Percentiles rank a stretch among this genome's conserved stretches.
These are phyloP conservation scores for Iris pallida DNA, from an alignment of 116 monocot genomes.

Conservation along the genomic window DNA sequence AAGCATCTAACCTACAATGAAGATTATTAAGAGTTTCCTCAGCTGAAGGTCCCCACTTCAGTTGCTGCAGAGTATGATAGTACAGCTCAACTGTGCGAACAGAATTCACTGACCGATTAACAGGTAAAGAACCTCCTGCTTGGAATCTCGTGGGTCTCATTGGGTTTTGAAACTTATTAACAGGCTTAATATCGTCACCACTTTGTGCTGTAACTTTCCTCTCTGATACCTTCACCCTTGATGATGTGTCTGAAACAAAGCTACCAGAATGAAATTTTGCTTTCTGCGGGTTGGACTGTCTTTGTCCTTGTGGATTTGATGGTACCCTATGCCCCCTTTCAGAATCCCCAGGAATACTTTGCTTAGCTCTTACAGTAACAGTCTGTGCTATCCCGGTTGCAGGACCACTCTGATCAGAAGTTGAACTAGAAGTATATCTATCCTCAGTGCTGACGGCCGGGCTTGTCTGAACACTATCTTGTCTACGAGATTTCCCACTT, in stretches of 20 bases:
- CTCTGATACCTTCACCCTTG: slow-evolving; percentile 13
- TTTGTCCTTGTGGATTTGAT: slow-evolving; percentile 22
- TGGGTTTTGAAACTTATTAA: slow-evolving; percentile 28
- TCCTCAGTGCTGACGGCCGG: slow-evolving; percentile 19
- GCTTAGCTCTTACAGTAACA: slow-evolving; percentile 22
- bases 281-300: slow-evolving; percentile 14
- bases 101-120: slow-evolving; percentile 20
- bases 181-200: slow-evolving; percentile 7
- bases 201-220: slow-evolving; percentile 2
- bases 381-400: slow-evolving; percentile 9
- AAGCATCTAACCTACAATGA: slow-evolving; percentile 58
- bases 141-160: slow-evolving; percentile 28
- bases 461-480: slow-evolving; percentile 24
- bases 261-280: slow-evolving; percentile 21
- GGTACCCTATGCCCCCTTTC: slow-evolving; percentile 1
- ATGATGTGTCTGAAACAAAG: slow-evolving; percentile 16
- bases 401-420: slow-evolving; percentile 8
- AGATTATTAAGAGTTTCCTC: slow-evolving; percentile 57
- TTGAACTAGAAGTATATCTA: slow-evolving; percentile 14
- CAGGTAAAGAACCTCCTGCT: slow-evolving; percentile 8
- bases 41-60: slow-evolving; percentile 65
- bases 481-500: slow-evolving; percentile 23
- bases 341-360: slow-evolving; percentile 27
- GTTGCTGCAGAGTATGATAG: slow-evolving; percentile 48
- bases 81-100: slow-evolving; percentile 45